phyloP scores from a whole-genome alignment of 2,329 filamentous ascomycete species.

The Exserohilum rostratum region DNA sequence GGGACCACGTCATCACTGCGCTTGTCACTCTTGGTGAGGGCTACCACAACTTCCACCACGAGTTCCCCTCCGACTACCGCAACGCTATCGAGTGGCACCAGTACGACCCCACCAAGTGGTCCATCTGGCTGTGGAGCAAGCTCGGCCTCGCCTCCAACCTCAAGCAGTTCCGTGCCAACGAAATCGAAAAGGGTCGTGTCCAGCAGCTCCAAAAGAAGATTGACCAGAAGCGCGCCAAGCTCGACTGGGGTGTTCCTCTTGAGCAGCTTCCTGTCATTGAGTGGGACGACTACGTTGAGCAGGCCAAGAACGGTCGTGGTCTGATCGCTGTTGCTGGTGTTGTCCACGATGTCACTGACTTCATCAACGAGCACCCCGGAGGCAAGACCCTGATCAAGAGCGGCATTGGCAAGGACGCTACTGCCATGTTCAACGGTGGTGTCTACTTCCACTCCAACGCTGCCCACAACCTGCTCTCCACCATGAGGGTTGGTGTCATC shows the following conservation, averaged over 20 bases:
- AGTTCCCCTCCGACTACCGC: slow-evolving; percentile 54
- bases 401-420: slow-evolving; percentile 52
- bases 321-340: slow-evolving; percentile 51
- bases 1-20: slow-evolving; percentile 52
- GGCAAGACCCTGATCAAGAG: slow-evolving; percentile 52
- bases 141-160: slow-evolving; percentile 52
- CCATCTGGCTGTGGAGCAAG: slow-evolving; percentile 52
- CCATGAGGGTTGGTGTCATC: slow-evolving; percentile 46
- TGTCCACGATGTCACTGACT: slow-evolving; percentile 52
- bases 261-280: slow-evolving; percentile 53
- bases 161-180: slow-evolving; percentile 54
- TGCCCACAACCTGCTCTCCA: slow-evolving; percentile 45
- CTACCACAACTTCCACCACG: slow-evolving; percentile 56
- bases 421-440: slow-evolving; percentile 54
- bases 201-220: slow-evolving; percentile 55
- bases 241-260: slow-evolving; percentile 53
- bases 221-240: slow-evolving; percentile 51
- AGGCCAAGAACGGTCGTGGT: slow-evolving; percentile 51
- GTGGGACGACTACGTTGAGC: slow-evolving; percentile 53
- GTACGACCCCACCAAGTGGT: slow-evolving; percentile 55
- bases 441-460: slow-evolving; percentile 52
- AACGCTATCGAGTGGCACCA: slow-evolving; percentile 52
- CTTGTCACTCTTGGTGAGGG: slow-evolving; percentile 53
- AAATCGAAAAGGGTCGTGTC: slow-evolving; percentile 53
- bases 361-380: slow-evolving; percentile 53